These are phyloP conservation scores for Aspergillus nidulans DNA, from an alignment of 495 filamentous ascomycete species.

Conservation along the genomic window DNA sequence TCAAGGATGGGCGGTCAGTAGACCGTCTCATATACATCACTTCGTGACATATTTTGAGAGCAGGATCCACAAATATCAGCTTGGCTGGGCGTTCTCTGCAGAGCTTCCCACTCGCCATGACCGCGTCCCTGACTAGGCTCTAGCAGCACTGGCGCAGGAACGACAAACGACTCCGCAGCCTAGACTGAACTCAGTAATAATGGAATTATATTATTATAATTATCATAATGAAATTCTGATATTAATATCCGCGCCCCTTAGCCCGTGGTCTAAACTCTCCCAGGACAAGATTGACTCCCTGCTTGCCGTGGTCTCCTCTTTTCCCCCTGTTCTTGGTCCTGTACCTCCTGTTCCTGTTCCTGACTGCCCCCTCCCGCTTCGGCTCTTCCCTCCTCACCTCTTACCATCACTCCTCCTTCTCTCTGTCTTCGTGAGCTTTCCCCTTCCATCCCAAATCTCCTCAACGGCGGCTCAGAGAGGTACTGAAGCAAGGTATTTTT, in stretches of 20 bases:
- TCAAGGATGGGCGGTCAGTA: neutral
- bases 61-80: too few species aligned
- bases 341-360: constrained; percentile 9
- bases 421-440: constrained; percentile 2
- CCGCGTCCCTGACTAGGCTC: constrained; percentile 22
- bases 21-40: too few species aligned
- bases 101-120: too few species aligned
- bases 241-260: constrained; percentile 14
- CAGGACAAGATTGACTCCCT: constrained; percentile 24
- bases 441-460: neutral
- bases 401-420: constrained; percentile 13
- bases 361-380: constrained; percentile 4
- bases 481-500: constrained; percentile 1
- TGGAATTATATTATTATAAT: constrained; percentile 6
- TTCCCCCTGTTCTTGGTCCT: neutral
- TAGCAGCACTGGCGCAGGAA: constrained; percentile 22
- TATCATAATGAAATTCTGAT: neutral
- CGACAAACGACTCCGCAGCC: constrained; percentile 15
- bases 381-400: constrained; percentile 3
- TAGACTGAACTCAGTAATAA: constrained; percentile 2
- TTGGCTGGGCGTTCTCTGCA: too few species aligned
- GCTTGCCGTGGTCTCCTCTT: neutral
- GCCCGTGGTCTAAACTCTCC: constrained; percentile 9
- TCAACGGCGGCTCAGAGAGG: constrained; percentile 8
- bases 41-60: too few species aligned